These are phyloP conservation scores for Verruconis gallopava DNA, from an alignment of 2,329 filamentous ascomycete genomes.

Conservation along the genomic window DNA sequence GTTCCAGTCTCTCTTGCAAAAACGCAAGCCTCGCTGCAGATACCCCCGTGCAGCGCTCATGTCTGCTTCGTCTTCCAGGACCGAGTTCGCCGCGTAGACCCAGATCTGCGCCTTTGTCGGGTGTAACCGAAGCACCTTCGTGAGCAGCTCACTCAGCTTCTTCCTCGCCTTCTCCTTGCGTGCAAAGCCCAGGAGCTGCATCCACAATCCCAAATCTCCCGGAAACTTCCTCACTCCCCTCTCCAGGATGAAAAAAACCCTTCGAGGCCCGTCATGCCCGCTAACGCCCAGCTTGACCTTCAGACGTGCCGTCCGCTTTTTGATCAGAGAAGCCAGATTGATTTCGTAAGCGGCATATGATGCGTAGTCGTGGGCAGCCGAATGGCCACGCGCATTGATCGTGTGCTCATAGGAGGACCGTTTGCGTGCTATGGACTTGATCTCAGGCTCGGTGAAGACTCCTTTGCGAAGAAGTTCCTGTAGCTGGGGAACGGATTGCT, in stretches of 20 bases:
- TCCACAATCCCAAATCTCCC: slow-evolving; percentile 71
- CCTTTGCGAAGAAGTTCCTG: slow-evolving; percentile 86
- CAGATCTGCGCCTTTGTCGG: slow-evolving; percentile 73
- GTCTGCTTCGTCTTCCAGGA: slow-evolving; percentile 67
- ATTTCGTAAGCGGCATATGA: slow-evolving; percentile 66
- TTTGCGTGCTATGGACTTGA: slow-evolving; percentile 75
- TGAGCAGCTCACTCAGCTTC: slow-evolving; percentile 47
- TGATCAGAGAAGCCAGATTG: slow-evolving; percentile 58
- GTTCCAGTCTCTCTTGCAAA: slow-evolving; percentile 61
- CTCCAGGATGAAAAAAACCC: slow-evolving; percentile 81
- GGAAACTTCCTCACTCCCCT: slow-evolving; percentile 75
- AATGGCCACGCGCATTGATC: slow-evolving; percentile 66
- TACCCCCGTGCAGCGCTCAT: slow-evolving; percentile 75
- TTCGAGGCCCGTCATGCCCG: slow-evolving; percentile 60
- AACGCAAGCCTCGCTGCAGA: slow-evolving; percentile 80
- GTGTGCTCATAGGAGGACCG: slow-evolving; percentile 89
- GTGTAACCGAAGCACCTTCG: slow-evolving; percentile 67
- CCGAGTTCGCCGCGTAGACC: slow-evolving; percentile 68
- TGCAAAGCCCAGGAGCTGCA: slow-evolving; percentile 77
- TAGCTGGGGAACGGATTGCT: slow-evolving; percentile 82
- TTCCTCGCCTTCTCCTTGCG: slow-evolving; percentile 50
- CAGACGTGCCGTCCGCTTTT: slow-evolving; percentile 70
- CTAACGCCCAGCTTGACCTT: slow-evolving; percentile 53
- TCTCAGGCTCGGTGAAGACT: slow-evolving; percentile 87
- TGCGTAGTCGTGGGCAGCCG: slow-evolving; percentile 62